These are phyloP conservation scores for Dujonia santamariae DNA, from an alignment of 1,139 yeast genomes.

Conservation along the genomic window DNA sequence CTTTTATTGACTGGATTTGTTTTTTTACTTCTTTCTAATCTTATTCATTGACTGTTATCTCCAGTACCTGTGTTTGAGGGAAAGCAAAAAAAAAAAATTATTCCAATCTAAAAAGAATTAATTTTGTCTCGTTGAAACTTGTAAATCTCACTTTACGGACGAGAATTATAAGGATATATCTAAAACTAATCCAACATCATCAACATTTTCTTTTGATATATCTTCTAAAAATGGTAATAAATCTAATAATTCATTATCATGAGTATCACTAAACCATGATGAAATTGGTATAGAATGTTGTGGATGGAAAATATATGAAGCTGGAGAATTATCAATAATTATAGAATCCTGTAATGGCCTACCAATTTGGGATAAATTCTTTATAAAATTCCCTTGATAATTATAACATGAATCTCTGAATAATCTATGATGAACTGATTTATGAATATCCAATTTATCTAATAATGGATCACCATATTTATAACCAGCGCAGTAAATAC, in stretches of 20 bases:
- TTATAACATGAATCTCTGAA: conserved; percentile 72
- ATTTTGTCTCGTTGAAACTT: no score
- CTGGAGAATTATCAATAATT: conserved; percentile 95
- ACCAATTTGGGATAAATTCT: conserved; percentile 90
- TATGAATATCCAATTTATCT: conserved; percentile 75
- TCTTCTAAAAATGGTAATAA: conserved; percentile 89
- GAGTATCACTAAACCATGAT: conserved; percentile 97
- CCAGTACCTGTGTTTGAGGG: no score
- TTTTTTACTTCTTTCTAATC: no score
- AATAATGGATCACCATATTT: conserved; percentile 94
- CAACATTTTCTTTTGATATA: conserved; percentile 62
- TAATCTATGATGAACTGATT: conserved; percentile 82
- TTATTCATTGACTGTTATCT: no score
- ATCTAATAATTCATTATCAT: conserved; percentile 91
- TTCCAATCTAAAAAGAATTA: no score
- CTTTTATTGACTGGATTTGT: no score
- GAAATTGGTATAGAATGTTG: conserved; percentile 98
- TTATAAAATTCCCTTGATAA: conserved; percentile 88
- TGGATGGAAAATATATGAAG: conserved; percentile 94
- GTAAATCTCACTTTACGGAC: no score
- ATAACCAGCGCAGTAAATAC: conserved; percentile 96
- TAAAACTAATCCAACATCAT: conserved; percentile 79
- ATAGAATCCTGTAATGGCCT: conserved; percentile 83
- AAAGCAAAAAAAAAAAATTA: no score
- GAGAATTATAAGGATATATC: conserved; percentile 57